A percentile compares a stretch with the other conserved stretches of the same genome.
Conservation (phyloP, 2,329 filamentous ascomycete species). For the Aspergillus ochraceus region DNA sequence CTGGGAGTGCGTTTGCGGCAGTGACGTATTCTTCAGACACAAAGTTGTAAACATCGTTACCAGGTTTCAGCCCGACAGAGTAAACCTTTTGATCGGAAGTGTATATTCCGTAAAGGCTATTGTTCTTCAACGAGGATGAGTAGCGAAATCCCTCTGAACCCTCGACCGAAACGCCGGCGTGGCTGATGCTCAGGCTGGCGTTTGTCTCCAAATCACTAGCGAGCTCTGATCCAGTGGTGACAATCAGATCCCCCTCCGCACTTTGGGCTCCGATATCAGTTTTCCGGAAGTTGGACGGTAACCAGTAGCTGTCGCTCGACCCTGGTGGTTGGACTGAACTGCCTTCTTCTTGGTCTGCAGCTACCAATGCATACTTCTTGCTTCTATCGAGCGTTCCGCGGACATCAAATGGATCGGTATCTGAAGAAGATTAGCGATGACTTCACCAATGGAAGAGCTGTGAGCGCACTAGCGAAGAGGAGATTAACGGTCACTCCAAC, state of each 20-base stretch:
- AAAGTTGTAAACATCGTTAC: neutral
- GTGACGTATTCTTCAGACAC: neutral
- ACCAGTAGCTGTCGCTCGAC: neutral
- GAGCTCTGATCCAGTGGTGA: neutral
- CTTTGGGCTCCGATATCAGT: neutral
- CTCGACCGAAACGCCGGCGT: neutral
- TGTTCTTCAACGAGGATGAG: neutral
- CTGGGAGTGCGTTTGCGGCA: neutral
- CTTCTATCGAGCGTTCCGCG: neutral
- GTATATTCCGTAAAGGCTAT: neutral
- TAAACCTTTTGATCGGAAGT: neutral
- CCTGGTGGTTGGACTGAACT: neutral
- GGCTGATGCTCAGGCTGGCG: neutral
- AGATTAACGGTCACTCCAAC: neutral
- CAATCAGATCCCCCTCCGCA: neutral
- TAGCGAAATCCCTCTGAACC: neutral
- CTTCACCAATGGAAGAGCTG: too few species aligned
- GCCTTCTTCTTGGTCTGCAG: neutral
- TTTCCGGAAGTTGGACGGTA: neutral
- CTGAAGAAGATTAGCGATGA: neutral
- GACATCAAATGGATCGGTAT: neutral
- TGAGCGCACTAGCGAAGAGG: neutral
- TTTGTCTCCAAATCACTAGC: neutral
- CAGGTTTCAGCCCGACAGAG: neutral
- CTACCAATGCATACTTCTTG: slow-evolving; percentile 1